Evolutionary conservation across 1,284 basidiomycete species (phyloP).

Genomic region (Pterula multifida): DNA sequence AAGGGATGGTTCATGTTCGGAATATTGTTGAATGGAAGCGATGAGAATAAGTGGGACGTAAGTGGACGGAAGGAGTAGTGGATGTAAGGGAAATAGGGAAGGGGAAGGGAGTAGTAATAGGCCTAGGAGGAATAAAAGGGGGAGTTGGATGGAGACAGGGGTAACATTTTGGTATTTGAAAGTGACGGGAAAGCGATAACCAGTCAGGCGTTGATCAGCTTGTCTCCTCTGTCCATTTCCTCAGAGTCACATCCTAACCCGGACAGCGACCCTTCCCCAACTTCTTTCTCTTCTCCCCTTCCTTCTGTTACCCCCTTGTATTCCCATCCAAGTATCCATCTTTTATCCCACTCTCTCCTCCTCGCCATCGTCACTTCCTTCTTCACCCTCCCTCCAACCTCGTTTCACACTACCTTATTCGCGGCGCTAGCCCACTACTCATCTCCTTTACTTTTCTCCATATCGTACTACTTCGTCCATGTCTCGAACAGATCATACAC

Average conservation of each 20-base stretch:
- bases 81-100: too few relatives aligned
- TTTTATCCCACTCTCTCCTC: slow-evolving; percentile 7
- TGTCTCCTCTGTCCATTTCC: slow-evolving; percentile 10
- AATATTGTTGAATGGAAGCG: too few relatives aligned
- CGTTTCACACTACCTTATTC: slow-evolving; percentile 14
- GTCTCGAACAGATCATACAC: slow-evolving; percentile 4
- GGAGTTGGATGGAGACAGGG: not conserved
- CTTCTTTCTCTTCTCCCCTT: slow-evolving; percentile 15
- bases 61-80: too few relatives aligned
- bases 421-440: too few relatives aligned
- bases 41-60: too few relatives aligned
- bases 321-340: slow-evolving; percentile 20
- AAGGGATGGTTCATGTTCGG: too few relatives aligned
- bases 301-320: slow-evolving; percentile 15
- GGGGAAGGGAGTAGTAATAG: too few relatives aligned
- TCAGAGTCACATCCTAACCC: slow-evolving; percentile 24
- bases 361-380: slow-evolving; percentile 6
- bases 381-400: slow-evolving; percentile 18
- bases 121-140: too few relatives aligned
- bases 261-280: too few relatives aligned
- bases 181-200: not conserved
- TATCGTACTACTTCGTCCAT: too few relatives aligned
- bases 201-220: not conserved
- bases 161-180: not conserved
- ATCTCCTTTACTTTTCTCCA: too few relatives aligned